Conservation (phyloP, 2,329 filamentous ascomycete genomes). For the Neofusicoccum umdonicola region DNA sequence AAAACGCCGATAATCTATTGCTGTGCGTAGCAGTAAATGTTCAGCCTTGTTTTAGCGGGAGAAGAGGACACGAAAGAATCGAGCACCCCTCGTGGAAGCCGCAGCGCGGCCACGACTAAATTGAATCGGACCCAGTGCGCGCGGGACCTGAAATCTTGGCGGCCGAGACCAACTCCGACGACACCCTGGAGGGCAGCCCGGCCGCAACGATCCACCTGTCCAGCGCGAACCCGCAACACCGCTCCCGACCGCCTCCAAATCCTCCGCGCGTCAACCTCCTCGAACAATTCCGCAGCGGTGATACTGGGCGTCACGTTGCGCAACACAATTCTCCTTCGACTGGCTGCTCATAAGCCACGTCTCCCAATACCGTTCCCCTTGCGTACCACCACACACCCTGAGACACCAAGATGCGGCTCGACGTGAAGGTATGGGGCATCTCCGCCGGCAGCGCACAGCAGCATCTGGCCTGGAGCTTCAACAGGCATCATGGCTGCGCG, state of each 20-base stretch:
- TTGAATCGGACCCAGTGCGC: not conserved
- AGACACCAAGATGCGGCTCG: constrained; percentile 41
- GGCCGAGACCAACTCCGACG: constrained; percentile 5
- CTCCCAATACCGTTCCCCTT: constrained; percentile 33
- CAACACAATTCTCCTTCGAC: constrained; percentile 22
- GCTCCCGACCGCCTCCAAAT: not conserved
- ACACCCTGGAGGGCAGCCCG: constrained; percentile 7
- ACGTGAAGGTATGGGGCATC: constrained; percentile 42
- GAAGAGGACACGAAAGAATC: not conserved
- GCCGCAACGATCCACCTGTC: constrained; percentile 11
- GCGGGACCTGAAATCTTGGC: constrained; percentile 11
- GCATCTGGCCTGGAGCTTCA: not conserved
- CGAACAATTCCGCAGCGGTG: not conserved
- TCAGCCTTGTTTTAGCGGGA: not conserved
- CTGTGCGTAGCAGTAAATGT: too few relatives aligned
- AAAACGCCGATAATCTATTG: too few relatives aligned
- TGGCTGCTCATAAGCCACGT: constrained; percentile 40
- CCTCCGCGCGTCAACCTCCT: not conserved
- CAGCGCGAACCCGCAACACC: constrained; percentile 6
- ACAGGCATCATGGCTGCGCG: not conserved
- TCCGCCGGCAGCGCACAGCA: not conserved
- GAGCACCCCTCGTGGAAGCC: not conserved
- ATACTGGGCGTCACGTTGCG: constrained; percentile 7
- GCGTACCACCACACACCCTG: constrained; percentile 24
- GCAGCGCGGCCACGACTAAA: not conserved